Evolutionary conservation across 1,284 basidiomycete genomes (phyloP).

Genomic region (Anthracocystis walkeri): DNA sequence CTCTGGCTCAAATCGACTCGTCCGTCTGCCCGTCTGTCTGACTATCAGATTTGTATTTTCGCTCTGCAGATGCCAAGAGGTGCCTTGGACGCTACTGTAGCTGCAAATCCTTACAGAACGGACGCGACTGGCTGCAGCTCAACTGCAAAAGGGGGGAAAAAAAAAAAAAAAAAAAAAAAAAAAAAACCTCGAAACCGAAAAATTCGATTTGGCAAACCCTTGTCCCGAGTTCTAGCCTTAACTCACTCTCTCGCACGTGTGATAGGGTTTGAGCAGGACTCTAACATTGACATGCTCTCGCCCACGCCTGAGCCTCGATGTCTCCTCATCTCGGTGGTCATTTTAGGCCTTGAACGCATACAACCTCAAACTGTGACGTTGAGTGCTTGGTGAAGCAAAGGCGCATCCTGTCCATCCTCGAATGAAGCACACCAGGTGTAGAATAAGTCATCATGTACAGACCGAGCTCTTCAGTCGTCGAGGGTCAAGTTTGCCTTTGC

Average conservation of each 20-base stretch:
- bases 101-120: constrained; percentile 5
- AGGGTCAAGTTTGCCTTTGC: too few relatives aligned
- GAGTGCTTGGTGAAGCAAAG: too few relatives aligned
- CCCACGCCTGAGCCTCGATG: too few relatives aligned
- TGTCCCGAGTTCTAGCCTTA: background rate
- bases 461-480: too few relatives aligned
- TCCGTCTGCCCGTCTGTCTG: too few relatives aligned
- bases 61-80: constrained; percentile 4
- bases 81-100: constrained; percentile 1
- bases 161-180: background rate
- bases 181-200: background rate
- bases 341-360: too few relatives aligned
- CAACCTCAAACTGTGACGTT: too few relatives aligned
- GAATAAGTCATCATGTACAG: too few relatives aligned
- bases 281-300: background rate
- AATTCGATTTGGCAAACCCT: constrained; percentile 4
- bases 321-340: too few relatives aligned
- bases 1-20: background rate
- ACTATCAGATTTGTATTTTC: background rate
- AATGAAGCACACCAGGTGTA: too few relatives aligned
- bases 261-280: background rate
- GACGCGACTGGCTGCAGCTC: constrained; percentile 9
- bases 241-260: constrained; percentile 5
- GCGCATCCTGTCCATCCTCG: too few relatives aligned
- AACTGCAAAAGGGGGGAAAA: background rate